Base-by-base conservation (phyloP, 345 rosid species). In the Carallia brachiata region DNA sequence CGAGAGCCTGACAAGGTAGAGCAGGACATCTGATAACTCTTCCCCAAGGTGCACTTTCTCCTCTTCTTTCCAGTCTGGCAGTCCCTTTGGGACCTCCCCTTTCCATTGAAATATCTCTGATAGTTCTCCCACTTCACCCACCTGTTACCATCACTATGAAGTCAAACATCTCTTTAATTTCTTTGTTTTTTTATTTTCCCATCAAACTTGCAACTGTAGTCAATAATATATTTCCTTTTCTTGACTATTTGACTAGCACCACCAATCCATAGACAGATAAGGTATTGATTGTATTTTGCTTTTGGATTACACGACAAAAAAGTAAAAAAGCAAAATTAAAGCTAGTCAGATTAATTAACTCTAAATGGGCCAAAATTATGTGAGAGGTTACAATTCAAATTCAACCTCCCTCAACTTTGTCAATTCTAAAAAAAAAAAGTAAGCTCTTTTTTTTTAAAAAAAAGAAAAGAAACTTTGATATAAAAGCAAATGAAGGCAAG, bases 71-170 rank as follows among this genome's bases (percentile, higher is more conserved):
- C 95, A 94, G 54, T 73, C 97, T 4, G 96, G 90, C 60, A 90
- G 77, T 27, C 97, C 97, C 74, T 68, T 88, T 28, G 91, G 84
- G 1, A 94, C 97, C 85, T 94, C 97, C 17, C 96, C 98, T 80
- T 81, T 94, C 98, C 98, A 94, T 52, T 93, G 98, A 66, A 93
- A 93, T 83, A 93, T 93, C 90, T 88, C 91, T 13, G 97, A 91
- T 7, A 93, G 70, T 70, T 94, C 97, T 62, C 98, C 97, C 13
- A 94, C 91, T 82, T 94, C 98, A 15, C 95, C 96, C 62, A 94
- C 95, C 98, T 94, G 76, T 31, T n/a, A 39, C 36, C 19, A 50
- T 40, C 44, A 63, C 53, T 44, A 39, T 17, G 1, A 6, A 57
- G 60, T 12, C 50, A 44, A 44, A 12, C 23, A 23, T 44, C 50